Evolutionary conservation across 192 early-diverging fungal genomes (phyloP), one percentile per base, ranked within the genome.

Genomic region (Coemansia sp.): DNA sequence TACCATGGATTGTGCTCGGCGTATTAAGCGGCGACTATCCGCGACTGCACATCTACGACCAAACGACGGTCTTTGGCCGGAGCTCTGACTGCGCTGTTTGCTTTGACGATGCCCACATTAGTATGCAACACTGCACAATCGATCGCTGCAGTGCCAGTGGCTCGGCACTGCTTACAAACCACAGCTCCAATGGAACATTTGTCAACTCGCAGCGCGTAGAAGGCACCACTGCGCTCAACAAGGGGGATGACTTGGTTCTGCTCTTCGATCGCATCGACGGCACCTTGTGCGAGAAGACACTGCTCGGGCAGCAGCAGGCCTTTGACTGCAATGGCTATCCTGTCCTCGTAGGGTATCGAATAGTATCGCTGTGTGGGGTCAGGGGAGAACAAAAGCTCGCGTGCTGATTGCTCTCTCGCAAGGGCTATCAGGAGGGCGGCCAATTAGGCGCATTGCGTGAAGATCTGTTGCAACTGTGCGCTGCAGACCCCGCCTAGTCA

Each of bases 181-280:
- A 47, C 40, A 80, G 79, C 65, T 58, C 63, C 10, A 82, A 77
- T 30, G 80, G 80, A 43, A 77, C 75, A 0, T 82, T 67, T 33
- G 75, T 82, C 28, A 82, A 82, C 61, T 58, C 75, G 17, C 40
- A 43, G 39, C 53, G 52, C 14, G 32, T 75, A 35, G 66, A 77
- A 14, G 53, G 39, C 1, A 40, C 69, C 2, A 33, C 21, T n/a
- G 52, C 13, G 11, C 70, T 82, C 14, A 62, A 59, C 6, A 52
- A 69, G 19, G 73, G 67, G 6, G 80, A 82, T 46, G 72, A 77
- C 35, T 3, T 82, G 3, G 75, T 82, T 11, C 53, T 82, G 9
- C 67, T 82, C 3, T 82, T 74, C 37, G 69, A 77, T 39, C 62
- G 32, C 33, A 71, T 82, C 16, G 46, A 62, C 14, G 4, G 23